Evolutionary conservation across 2,329 filamentous ascomycete species (phyloP).

Genomic region (Alternaria viburni): DNA sequence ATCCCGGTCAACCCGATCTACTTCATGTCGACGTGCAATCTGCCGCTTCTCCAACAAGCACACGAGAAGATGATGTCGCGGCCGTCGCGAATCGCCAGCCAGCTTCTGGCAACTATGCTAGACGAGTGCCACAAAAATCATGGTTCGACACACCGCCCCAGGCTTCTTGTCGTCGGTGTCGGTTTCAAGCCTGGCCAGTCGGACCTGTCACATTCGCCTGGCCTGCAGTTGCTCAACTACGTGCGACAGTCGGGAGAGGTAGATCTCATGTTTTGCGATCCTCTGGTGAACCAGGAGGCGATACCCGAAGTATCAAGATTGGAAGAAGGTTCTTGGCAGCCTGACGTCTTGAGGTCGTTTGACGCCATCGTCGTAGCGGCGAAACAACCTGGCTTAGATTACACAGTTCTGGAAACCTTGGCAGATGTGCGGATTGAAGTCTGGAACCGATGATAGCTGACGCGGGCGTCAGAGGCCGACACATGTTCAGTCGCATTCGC

Average conservation of each 20-base stretch:
- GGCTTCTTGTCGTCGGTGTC: conserved; percentile 54
- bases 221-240: conserved; percentile 46
- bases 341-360: conserved; percentile 48
- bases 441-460: not conserved
- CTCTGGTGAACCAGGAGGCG: conserved; percentile 52
- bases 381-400: conserved; percentile 53
- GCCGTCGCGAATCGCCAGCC: conserved; percentile 44
- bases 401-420: conserved; percentile 47
- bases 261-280: conserved; percentile 55
- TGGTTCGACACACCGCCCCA: not conserved
- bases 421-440: conserved; percentile 22
- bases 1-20: conserved; percentile 65
- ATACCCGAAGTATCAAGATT: conserved; percentile 46
- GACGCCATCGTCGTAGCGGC: conserved; percentile 55
- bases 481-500: not conserved
- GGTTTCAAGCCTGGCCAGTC: conserved; percentile 61
- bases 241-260: conserved; percentile 46
- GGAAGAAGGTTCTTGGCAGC: conserved; percentile 49
- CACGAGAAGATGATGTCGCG: conserved; percentile 53
- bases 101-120: conserved; percentile 4
- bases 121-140: not conserved
- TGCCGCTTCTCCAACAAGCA: conserved; percentile 56
- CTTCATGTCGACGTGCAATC: conserved; percentile 55
- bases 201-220: conserved; percentile 57
- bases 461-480: not conserved